These are phyloP conservation scores for Dactylellina leptospora DNA, from an alignment of 2,329 filamentous ascomycete genomes.

Conservation along the genomic window DNA sequence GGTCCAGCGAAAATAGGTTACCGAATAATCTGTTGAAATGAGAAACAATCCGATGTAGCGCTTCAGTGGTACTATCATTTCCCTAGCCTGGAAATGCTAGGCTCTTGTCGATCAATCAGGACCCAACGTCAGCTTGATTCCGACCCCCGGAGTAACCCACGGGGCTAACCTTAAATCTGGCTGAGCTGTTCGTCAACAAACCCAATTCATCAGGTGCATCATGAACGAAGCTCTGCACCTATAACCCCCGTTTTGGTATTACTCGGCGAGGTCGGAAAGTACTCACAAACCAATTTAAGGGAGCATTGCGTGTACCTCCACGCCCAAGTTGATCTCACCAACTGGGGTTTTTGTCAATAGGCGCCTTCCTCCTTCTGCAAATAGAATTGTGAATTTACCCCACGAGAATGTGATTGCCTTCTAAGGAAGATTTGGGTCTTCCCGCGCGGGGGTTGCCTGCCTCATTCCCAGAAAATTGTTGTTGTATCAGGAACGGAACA, in stretches of 20 bases:
- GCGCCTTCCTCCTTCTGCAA: slow-evolving; percentile 21
- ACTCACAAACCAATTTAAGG: slow-evolving; percentile 10
- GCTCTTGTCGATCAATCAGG: slow-evolving; percentile 40
- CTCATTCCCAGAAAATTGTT: too few relatives aligned
- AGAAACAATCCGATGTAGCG: slow-evolving; percentile 31
- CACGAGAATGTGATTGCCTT: slow-evolving; percentile 39
- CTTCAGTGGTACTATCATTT: slow-evolving; percentile 5
- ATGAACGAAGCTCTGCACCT: not conserved
- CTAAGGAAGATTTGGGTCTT: not conserved
- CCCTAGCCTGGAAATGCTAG: not conserved
- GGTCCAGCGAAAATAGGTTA: too few relatives aligned
- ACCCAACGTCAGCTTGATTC: not conserved
- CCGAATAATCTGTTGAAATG: slow-evolving; percentile 28
- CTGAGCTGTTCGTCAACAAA: not conserved
- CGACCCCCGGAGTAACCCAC: not conserved
- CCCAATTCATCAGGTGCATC: not conserved
- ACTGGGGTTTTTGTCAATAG: slow-evolving; percentile 12
- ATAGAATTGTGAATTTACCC: slow-evolving; percentile 18
- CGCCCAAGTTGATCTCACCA: not conserved
- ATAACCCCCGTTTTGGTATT: not conserved
- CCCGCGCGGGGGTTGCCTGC: too few relatives aligned
- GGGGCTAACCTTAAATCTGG: not conserved
- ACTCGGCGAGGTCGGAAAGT: slow-evolving; percentile 13
- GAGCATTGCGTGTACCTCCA: slow-evolving; percentile 25
- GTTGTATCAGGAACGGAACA: too few relatives aligned